Evolutionary conservation across 1,139 yeast genomes (phyloP), one percentile per base, ranked within the genome.

Genomic region (Spencermartinsiella ligniputridi): DNA sequence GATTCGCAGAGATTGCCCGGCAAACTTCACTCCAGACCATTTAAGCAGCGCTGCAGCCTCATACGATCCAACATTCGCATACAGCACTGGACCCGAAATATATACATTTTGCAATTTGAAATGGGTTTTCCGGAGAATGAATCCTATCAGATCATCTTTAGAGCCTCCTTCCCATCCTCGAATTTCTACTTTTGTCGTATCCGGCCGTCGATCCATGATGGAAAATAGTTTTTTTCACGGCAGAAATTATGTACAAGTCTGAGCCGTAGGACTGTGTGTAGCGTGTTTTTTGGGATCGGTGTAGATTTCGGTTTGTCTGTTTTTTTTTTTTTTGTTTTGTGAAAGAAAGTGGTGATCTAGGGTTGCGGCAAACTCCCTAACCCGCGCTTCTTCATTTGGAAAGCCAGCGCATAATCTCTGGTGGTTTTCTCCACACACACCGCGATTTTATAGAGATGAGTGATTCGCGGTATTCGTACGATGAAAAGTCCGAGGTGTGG

Each of bases 401-500:
- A 73, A 37, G n/a, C n/a, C n/a, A n/a, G n/a, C 24, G 36, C 40
- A 38, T 40, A 17, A 39, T 19, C 24, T 39, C 15, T 19, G 18
- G 20, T 33, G 24, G 13, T n/a, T 13, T 15, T 37, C 18, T 9
- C 18, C 33, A 15, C 16, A 20, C 20, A 13, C 30, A 9, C 29
- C 17, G 33, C 29, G 22, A n/a, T n/a, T n/a, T n/a, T n/a, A 52
- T 24, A n/a, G n/a, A n/a, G 34, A 63, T 65, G 69, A 58, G 64
- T 41, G 71, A 70, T 55, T 66, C 74, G 32, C 62, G 71, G 47
- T 71, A 71, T 54, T 64, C 70, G 48, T 92, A 90, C 66, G 98
- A 92, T 68, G 97, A 89, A 64, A 79, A 81, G 57, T 81, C 92
- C 38, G 95, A 88, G 59, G 89, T 95, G 4, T 92, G 97, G 97